Percentiles rank a stretch among this genome's conserved stretches.
These are phyloP conservation scores for Chaetomiaceae sp. DNA, from an alignment of 2,329 filamentous ascomycete species.

Conservation along the genomic window DNA sequence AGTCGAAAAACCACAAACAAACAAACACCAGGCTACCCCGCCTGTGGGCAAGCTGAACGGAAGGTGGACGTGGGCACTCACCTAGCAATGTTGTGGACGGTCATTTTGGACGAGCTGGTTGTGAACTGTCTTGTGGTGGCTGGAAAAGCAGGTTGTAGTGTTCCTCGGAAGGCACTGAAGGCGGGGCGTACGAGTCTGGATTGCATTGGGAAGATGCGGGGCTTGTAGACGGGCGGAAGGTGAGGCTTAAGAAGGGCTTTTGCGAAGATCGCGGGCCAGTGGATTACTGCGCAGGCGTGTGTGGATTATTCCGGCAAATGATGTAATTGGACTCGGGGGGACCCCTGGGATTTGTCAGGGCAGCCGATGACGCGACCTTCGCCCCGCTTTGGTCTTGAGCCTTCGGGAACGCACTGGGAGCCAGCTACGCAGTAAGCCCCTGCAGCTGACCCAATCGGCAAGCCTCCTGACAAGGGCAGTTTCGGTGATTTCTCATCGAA, in stretches of 20 bases:
- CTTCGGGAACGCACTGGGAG: not conserved
- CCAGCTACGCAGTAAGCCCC: too few relatives aligned
- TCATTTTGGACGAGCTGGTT: conserved; percentile 37
- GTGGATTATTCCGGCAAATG: conserved; percentile 16
- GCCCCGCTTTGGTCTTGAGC: not conserved
- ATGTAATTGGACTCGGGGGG: conserved; percentile 19
- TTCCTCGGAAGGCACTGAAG: conserved; percentile 14
- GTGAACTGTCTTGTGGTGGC: conserved; percentile 32
- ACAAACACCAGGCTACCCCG: too few relatives aligned
- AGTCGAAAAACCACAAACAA: too few relatives aligned
- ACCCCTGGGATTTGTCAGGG: conserved; percentile 14
- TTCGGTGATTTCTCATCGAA: too few relatives aligned
- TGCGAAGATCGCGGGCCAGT: not conserved
- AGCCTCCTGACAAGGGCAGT: too few relatives aligned
- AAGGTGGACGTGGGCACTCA: conserved; percentile 23
- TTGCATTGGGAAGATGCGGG: conserved; percentile 11
- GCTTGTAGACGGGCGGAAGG: not conserved
- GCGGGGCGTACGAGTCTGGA: conserved; percentile 16
- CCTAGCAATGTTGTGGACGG: conserved; percentile 36
- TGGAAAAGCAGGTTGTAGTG: conserved; percentile 5
- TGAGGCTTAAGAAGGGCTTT: conserved; percentile 9
- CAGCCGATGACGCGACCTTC: conserved; percentile 5
- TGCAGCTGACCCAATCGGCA: too few relatives aligned
- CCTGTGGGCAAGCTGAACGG: too few relatives aligned
- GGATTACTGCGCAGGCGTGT: too few relatives aligned